phyloP scores from a whole-genome alignment of 345 rosid species.

The Citrus trifoliata region DNA sequence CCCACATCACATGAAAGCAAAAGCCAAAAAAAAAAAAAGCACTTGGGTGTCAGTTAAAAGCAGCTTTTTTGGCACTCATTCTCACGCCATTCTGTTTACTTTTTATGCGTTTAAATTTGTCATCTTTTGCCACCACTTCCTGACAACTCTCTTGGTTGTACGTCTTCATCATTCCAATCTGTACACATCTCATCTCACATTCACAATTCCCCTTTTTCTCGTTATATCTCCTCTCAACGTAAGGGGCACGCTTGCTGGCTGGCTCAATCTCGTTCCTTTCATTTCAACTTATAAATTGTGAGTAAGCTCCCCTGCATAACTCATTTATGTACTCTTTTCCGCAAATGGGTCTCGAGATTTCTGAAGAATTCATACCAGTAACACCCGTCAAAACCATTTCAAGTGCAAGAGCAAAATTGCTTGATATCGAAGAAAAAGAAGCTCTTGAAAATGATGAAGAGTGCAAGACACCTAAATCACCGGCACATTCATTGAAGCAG shows the following conservation, averaged over 20 bases:
- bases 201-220: neutral
- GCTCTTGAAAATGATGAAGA: neutral
- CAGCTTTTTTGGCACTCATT: neutral
- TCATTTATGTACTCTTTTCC: neutral
- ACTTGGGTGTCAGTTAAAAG: neutral
- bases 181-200: neutral
- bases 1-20: neutral
- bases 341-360: slow-evolving; percentile 6
- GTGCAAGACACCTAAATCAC: slow-evolving; percentile 1
- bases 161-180: slow-evolving; percentile 2
- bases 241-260: too few species aligned
- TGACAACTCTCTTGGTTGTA: neutral
- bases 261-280: neutral
- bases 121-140: neutral
- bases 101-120: neutral
- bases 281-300: too few species aligned
- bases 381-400: neutral
- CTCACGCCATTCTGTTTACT: neutral
- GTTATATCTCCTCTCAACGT: neutral
- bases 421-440: neutral
- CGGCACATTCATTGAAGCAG: neutral
- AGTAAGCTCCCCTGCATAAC: too few species aligned
- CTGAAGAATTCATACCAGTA: slow-evolving; percentile 3
- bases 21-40: neutral
- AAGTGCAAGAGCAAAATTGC: neutral